Evolutionary conservation across 139 green algal species (phyloP).

Genomic region (Haematococcus sp.): DNA sequence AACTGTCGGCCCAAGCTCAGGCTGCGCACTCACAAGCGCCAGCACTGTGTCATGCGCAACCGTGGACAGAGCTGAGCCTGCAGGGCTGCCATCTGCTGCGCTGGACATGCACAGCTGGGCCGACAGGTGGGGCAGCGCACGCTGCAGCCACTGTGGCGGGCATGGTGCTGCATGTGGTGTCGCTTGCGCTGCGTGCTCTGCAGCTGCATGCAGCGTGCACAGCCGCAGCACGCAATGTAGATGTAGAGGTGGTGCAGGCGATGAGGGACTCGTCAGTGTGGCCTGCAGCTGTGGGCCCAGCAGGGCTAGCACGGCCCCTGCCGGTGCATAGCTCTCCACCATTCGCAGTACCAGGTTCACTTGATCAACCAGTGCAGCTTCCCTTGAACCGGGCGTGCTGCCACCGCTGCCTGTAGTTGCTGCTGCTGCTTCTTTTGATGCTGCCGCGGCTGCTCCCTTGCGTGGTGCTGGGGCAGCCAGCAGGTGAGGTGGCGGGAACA

Average conservation of each 20-base stretch:
- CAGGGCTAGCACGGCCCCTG: constrained; percentile 2
- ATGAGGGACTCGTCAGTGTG: not conserved
- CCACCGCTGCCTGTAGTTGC: too few species aligned
- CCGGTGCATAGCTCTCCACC: constrained; percentile 2
- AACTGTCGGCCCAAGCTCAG: not conserved
- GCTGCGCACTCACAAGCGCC: too few species aligned
- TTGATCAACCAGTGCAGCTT: too few species aligned
- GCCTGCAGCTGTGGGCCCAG: not conserved
- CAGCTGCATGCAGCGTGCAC: not conserved
- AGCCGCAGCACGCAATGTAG: not conserved
- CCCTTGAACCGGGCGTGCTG: not conserved
- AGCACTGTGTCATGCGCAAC: too few species aligned
- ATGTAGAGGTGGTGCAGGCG: not conserved
- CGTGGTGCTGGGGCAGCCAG: not conserved
- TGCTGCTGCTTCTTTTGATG: too few species aligned
- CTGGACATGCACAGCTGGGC: too few species aligned
- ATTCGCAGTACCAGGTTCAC: not conserved
- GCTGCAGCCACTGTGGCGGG: not conserved
- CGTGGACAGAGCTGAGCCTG: too few species aligned
- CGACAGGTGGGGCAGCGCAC: too few species aligned
- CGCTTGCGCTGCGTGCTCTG: not conserved
- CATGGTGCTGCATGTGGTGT: not conserved
- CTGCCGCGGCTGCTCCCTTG: too few species aligned
- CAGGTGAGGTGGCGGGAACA: not conserved
- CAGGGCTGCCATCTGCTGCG: too few species aligned